phyloP scores from a whole-genome alignment of 2,329 filamentous ascomycete species.

The Arthrobotrys musiformis region DNA sequence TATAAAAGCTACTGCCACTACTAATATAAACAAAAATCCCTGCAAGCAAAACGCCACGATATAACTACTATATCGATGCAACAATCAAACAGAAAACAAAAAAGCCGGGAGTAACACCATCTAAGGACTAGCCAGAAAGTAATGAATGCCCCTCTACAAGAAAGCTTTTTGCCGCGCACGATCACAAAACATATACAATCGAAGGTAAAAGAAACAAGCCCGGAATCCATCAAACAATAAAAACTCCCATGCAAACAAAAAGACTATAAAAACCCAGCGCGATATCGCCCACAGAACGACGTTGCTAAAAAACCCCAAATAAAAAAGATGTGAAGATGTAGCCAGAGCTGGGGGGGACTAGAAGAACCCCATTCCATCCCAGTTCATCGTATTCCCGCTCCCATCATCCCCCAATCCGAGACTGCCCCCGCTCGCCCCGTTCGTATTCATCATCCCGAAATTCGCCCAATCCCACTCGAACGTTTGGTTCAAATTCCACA shows the following conservation, averaged over 20 bases:
- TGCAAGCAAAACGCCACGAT: slow-evolving; percentile 23
- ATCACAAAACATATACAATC: neutral
- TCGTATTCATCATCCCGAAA: slow-evolving; percentile 37
- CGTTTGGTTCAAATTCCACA: slow-evolving; percentile 96
- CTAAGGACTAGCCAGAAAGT: slow-evolving; percentile 14
- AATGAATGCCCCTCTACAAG: slow-evolving; percentile 20
- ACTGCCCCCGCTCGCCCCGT: slow-evolving; percentile 1
- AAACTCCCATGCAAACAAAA: neutral
- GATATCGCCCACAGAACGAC: slow-evolving; percentile 1
- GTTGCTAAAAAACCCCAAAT: neutral
- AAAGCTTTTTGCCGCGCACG: slow-evolving; percentile 8
- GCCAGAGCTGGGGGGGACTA: slow-evolving; percentile 3
- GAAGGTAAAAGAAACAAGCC: neutral
- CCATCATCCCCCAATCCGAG: slow-evolving; percentile 31
- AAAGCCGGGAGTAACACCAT: slow-evolving; percentile 24
- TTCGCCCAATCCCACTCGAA: slow-evolving; percentile 83
- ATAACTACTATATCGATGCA: slow-evolving; percentile 4
- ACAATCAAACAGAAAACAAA: neutral
- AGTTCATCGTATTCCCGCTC: slow-evolving; percentile 19
- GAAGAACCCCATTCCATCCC: slow-evolving; percentile 53
- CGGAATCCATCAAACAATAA: slow-evolving; percentile 4
- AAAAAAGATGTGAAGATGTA: neutral
- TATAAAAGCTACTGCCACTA: slow-evolving; percentile 17
- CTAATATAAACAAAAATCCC: neutral
- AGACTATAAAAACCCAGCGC: neutral